Percentiles rank a stretch among this genome's conserved stretches.
Evolutionary conservation across 1,284 basidiomycete species (phyloP).

Genomic region (Cutaneotrichosporon sp.): DNA sequence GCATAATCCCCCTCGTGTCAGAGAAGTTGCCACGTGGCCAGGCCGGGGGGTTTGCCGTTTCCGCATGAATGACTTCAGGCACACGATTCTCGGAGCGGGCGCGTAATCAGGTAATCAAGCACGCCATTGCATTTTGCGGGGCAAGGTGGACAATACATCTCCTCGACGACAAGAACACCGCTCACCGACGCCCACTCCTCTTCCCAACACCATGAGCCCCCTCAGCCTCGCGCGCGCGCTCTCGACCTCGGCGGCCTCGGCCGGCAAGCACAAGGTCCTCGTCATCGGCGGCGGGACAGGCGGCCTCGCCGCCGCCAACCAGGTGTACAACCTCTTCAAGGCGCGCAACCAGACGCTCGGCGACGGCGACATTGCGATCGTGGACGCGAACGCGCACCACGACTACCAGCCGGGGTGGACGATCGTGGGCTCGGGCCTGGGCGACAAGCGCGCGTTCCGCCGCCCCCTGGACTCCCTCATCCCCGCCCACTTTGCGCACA

Average conservation of each 20-base stretch:
- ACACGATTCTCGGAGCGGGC: too few relatives aligned
- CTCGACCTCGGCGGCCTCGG: conserved; percentile 40
- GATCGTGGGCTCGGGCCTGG: conserved; percentile 83
- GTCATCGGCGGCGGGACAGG: conserved; percentile 62
- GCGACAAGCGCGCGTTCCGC: conserved; percentile 66
- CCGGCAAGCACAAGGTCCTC: conserved; percentile 55
- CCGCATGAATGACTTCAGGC: too few relatives aligned
- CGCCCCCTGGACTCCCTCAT: conserved; percentile 69
- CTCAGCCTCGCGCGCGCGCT: conserved; percentile 26
- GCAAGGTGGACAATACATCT: too few relatives aligned
- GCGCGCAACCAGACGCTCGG: conserved; percentile 67
- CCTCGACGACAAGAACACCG: background rate
- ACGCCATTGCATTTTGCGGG: background rate
- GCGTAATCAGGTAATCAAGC: background rate
- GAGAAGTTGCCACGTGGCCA: background rate
- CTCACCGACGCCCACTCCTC: background rate
- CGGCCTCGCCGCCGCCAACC: conserved; percentile 75
- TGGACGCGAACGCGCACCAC: conserved; percentile 60
- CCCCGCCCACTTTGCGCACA: conserved; percentile 70
- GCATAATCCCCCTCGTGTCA: background rate
- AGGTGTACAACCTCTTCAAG: conserved; percentile 77
- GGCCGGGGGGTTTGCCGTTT: background rate
- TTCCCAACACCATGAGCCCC: background rate
- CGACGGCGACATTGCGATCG: conserved; percentile 75
- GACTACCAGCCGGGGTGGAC: conserved; percentile 80